Evolutionary conservation across 2,329 filamentous ascomycete genomes (phyloP), one percentile per base, ranked within the genome.

Genomic region (Aspergillus tamarii): DNA sequence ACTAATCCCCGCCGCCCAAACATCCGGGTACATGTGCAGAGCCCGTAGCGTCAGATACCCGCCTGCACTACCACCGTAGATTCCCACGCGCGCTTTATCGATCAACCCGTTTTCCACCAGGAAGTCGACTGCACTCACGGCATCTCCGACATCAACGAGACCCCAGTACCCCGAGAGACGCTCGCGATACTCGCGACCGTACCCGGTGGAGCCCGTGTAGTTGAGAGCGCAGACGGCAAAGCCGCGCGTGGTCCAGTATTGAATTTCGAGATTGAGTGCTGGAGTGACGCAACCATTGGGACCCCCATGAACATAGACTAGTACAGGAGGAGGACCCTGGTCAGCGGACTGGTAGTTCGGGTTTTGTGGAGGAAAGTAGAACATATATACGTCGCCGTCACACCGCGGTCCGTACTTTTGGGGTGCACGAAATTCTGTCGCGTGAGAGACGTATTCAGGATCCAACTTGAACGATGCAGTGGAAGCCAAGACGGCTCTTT

Each of bases 161-260:
- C 85, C 85, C 84, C 83, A 87, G 28, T 80, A 75, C 0, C 80
- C 78, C 59, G 84, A 82, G 0, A 87, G 75, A 5, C 78, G 74
- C 30, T 84, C 78, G 0, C 84, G 80, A 65, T 86, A 87, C 8
- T 76, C 74, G 4, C 81, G 77, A 1, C 85, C 84, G 68, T 85
- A 83, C 2, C 82, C 84, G 0, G 79, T 82, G 1, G 83, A 85
- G 4, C 85, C 85, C 2, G 78, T 80, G 68, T 86, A 85, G 70
- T 87, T 87, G 39, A 87, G 74, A 3, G 77, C 75, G 14, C 83
- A 78, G 56, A 81, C 81, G 1, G 84, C 84, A 60, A 83, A 87
- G 4, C 85, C 85, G 14, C 85, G 77, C 4, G 84, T 83, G 0
- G 84, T 86, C 67, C 82, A 85, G 68, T 84, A 86, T 68, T 87